Percentiles rank a stretch among this genome's conserved stretches.
These are phyloP conservation scores for Phialophora chinensis DNA, from an alignment of 2,329 filamentous ascomycete genomes.

Conservation along the genomic window DNA sequence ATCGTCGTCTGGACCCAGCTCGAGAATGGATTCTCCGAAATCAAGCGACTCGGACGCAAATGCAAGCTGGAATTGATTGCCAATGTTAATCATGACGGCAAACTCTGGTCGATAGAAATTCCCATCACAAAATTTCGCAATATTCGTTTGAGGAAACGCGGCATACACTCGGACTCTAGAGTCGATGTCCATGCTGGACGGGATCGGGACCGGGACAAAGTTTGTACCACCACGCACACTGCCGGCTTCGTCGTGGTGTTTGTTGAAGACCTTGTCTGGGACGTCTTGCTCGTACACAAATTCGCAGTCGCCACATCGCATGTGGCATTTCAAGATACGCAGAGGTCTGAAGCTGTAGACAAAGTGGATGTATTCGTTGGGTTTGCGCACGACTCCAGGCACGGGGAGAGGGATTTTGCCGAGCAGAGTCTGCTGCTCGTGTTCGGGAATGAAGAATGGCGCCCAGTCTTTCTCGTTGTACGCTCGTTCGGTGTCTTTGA, in stretches of 20 bases:
- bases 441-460: slow-evolving; percentile 38
- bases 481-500: slow-evolving; percentile 31
- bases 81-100: slow-evolving; percentile 36
- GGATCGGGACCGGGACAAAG: slow-evolving; percentile 36
- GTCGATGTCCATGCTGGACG: slow-evolving; percentile 30
- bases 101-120: slow-evolving; percentile 38
- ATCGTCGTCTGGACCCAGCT: slow-evolving; percentile 33
- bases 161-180: slow-evolving; percentile 32
- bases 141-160: slow-evolving; percentile 37
- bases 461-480: slow-evolving; percentile 40
- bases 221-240: slow-evolving; percentile 38
- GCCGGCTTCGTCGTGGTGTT: slow-evolving; percentile 32
- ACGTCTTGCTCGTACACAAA: slow-evolving; percentile 34
- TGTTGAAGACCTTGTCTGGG: slow-evolving; percentile 27
- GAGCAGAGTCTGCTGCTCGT: slow-evolving; percentile 19
- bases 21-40: slow-evolving; percentile 35
- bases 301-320: slow-evolving; percentile 34
- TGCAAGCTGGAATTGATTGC: slow-evolving; percentile 36
- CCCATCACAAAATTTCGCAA: slow-evolving; percentile 31
- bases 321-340: slow-evolving; percentile 33
- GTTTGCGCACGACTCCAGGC: slow-evolving; percentile 19
- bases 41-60: slow-evolving; percentile 39
- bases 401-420: slow-evolving; percentile 19
- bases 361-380: slow-evolving; percentile 38
- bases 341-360: slow-evolving; percentile 37